Percentiles rank a stretch among this genome's conserved stretches.
Conservation (phyloP, 2,329 filamentous ascomycete genomes). For the Fusarium proliferatum region DNA sequence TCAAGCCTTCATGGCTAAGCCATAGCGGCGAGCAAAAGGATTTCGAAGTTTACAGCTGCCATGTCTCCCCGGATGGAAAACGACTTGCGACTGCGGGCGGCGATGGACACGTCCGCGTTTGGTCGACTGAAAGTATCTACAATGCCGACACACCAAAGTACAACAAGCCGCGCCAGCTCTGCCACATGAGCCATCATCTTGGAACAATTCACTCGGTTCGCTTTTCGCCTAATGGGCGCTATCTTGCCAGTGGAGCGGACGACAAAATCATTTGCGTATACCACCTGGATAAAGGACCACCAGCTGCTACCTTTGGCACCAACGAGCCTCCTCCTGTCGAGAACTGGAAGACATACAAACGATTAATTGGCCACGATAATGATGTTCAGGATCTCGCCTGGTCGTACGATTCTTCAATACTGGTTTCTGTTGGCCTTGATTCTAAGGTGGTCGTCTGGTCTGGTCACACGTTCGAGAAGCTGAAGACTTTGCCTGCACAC, state of each 20-base stretch:
- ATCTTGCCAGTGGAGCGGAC: constrained; percentile 95
- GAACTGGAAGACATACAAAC: constrained; percentile 96
- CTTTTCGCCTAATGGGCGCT: constrained; percentile 94
- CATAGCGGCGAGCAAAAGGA: constrained; percentile 98
- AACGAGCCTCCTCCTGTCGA: constrained; percentile 94
- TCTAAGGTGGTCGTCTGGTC: constrained; percentile 99
- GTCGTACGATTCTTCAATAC: constrained; percentile 94
- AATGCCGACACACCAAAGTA: constrained; percentile 79
- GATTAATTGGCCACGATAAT: constrained; percentile 96
- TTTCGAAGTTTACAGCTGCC: constrained; percentile 98
- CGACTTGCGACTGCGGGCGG: constrained; percentile 94
- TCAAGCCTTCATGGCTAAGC: constrained; percentile 95
- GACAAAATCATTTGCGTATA: constrained; percentile 99
- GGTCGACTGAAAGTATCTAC: constrained; percentile 95
- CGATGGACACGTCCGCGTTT: constrained; percentile 97
- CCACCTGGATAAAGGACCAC: constrained; percentile 83
- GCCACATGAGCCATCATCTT: constrained; percentile 97
- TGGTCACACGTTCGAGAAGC: constrained; percentile 95
- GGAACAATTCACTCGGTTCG: constrained; percentile 97
- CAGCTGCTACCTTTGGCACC: constrained; percentile 84
- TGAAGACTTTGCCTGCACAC: constrained; percentile 92
- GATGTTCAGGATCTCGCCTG: constrained; percentile 98
- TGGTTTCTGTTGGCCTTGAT: constrained; percentile 95
- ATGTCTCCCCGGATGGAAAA: constrained; percentile 93
- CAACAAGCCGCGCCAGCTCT: constrained; percentile 88